Percentiles rank a stretch among this genome's conserved stretches.
Evolutionary conservation across 139 green algal genomes (phyloP).

Genomic region (Micromonas pusilla): DNA sequence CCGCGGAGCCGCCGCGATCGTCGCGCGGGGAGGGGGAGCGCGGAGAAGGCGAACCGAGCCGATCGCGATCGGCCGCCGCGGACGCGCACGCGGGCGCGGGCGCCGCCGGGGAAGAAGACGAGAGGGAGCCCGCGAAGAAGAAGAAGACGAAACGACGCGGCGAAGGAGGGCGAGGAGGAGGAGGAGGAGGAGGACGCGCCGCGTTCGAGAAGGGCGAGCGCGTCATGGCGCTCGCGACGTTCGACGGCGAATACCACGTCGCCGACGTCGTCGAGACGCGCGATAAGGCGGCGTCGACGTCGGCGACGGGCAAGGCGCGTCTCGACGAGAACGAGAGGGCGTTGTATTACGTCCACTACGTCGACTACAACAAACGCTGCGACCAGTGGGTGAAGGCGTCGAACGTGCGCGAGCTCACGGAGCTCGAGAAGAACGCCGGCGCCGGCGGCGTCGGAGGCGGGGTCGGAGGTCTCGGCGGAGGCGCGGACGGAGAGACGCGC

Average conservation of each 20-base stretch:
- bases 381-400: slow-evolving; percentile 5
- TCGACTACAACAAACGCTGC: slow-evolving; percentile 12
- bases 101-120: background rate
- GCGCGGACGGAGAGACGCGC: background rate
- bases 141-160: background rate
- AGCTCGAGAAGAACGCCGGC: background rate
- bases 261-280: background rate
- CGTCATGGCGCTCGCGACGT: background rate
- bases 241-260: background rate
- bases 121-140: background rate
- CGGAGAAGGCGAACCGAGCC: no score
- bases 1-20: no score
- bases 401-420: background rate
- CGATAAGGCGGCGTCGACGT: background rate
- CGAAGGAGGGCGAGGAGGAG: background rate
- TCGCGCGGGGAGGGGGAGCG: no score
- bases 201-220: background rate
- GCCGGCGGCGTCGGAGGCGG: no score
- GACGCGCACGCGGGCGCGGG: background rate
- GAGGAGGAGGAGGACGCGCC: background rate
- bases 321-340: slow-evolving; percentile 3
- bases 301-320: background rate
- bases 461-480: background rate
- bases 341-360: slow-evolving; percentile 18
- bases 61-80: background rate